These are phyloP conservation scores for Cenchrus fungigraminus DNA, from an alignment of 176 grass and related monocot species.

Conservation along the genomic window DNA sequence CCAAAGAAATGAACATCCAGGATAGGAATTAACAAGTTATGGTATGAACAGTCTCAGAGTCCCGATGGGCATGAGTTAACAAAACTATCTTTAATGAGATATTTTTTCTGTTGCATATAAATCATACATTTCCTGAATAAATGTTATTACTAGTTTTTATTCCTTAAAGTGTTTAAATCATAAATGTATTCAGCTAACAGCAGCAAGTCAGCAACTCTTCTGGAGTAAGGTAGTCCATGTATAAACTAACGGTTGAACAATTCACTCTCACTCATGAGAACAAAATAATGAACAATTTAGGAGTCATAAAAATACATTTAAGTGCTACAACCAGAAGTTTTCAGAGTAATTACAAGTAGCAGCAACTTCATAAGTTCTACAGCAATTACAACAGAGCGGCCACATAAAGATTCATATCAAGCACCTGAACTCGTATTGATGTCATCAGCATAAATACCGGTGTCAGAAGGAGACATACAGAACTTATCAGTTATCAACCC, in stretches of 20 bases:
- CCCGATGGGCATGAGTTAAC: not conserved
- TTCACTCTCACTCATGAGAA: not conserved
- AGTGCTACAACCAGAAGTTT: conserved; percentile 6
- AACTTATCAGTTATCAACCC: not conserved
- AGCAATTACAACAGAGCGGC: not conserved
- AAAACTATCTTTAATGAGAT: not conserved
- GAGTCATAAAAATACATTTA: not conserved
- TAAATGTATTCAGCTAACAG: not conserved
- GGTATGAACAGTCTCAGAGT: not conserved
- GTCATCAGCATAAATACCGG: not conserved
- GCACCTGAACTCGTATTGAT: conserved; percentile 11
- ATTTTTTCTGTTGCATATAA: not conserved
- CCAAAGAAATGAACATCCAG: not conserved
- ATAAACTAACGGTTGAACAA: not conserved
- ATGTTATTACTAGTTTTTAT: not conserved
- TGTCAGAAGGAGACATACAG: not conserved
- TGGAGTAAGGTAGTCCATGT: not conserved
- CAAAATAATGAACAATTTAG: not conserved
- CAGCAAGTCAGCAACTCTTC: too few species aligned
- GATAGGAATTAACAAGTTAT: not conserved
- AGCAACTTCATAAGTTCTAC: not conserved
- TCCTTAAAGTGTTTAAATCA: not conserved
- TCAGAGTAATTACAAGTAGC: not conserved
- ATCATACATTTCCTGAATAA: not conserved
- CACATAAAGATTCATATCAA: not conserved